A percentile compares a stretch with the other conserved stretches of the same genome.
Conservation (phyloP, 192 early-diverging fungal genomes). For the Podochytrium sp. region DNA sequence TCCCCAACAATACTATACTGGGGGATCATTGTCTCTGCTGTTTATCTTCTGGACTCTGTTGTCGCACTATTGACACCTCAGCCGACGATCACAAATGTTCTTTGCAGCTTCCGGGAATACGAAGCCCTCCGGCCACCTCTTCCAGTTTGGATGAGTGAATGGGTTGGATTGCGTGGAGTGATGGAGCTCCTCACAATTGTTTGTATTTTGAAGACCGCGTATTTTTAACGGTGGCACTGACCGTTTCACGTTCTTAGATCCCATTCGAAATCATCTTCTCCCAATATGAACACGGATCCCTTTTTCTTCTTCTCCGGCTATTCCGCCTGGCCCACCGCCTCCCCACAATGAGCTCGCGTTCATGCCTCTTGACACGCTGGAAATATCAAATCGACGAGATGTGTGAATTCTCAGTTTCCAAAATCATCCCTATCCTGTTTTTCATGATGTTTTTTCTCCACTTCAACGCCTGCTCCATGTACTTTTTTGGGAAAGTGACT, state of each 20-base stretch:
- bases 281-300: background rate
- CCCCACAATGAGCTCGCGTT: background rate
- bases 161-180: background rate
- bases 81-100: background rate
- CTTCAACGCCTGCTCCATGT: slow-evolving; percentile 34
- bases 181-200: slow-evolving; percentile 17
- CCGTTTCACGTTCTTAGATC: background rate
- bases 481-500: slow-evolving; percentile 5
- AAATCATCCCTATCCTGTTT: background rate
- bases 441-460: slow-evolving; percentile 25
- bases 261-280: background rate
- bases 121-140: slow-evolving; percentile 3
- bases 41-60: background rate
- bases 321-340: background rate
- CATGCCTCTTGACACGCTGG: background rate
- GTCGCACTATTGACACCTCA: slow-evolving; percentile 9
- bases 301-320: background rate
- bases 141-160: background rate
- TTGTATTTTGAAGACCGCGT: background rate
- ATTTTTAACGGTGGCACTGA: background rate
- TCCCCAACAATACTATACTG: background rate
- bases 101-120: background rate
- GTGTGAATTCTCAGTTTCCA: background rate
- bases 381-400: background rate
- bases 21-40: background rate